Base-by-base conservation (phyloP, 2,329 filamentous ascomycete species). In the Aureobasidium lini region DNA sequence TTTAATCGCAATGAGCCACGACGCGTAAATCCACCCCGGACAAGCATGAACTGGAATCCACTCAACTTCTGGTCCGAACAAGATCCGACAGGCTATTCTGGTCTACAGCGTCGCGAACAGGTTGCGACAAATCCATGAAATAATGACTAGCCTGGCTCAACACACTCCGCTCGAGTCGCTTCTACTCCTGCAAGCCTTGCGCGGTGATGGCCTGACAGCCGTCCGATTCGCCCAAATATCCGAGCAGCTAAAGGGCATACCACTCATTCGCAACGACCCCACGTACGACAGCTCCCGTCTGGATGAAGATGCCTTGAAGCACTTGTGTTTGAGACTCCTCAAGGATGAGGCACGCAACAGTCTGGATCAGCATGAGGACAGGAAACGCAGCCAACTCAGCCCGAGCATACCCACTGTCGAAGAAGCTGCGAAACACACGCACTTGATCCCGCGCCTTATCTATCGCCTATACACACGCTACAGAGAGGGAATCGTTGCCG, bases 151-250 rank as follows among this genome's bases (percentile, higher is more conserved):
- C 72, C 70, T 79, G 47, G 61, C 61, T 49, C 52, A 62, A 73
- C 92, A 94, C 76, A 93, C 90, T 70, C 84, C 87, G 66, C 88
- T 95, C 78, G 91, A 95, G 81, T 88, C 87, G 70, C 81, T 95
- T 63, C 83, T 94, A 65, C 82, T 95, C 69, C 93, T 94, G 76
- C 89, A 93, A 75, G 87, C 86, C 62, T 81, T 95, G 64, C 81
- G 85, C 65, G 78, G 79, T 66, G 81, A 88, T 73, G 88, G 88
- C 69, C 77, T 85, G 64, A 81, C 84, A 65, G 77, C 84, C 56
- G 61, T 70, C 57, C 84, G 82, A 70, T 94, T 95, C 75, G 76
- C 77, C 68, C 81, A 80, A 66, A 89, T 94, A 63, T 91, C 90
- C 61, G 82, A 88, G 64, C 76, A 86, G 61, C 82, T 97, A 63